phyloP scores from a whole-genome alignment of 176 grass and related monocot genomes.

The Coix lacrymajobi region DNA sequence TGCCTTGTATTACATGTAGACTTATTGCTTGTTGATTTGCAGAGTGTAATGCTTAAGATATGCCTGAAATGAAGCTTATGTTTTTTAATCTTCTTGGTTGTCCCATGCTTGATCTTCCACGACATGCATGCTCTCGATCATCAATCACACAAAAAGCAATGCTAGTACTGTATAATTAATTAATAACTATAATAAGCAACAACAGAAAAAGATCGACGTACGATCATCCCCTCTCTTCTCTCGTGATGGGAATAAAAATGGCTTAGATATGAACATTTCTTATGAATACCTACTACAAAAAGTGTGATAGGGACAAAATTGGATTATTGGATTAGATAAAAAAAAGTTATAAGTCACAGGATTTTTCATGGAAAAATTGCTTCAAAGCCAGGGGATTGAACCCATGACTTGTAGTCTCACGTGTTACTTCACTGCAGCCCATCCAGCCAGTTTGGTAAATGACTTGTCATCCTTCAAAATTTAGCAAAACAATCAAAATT shows the following conservation, averaged over 20 bases:
- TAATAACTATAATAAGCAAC: neutral
- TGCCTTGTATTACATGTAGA: constrained; percentile 1
- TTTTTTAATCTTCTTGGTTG: neutral
- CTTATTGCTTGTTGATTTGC: neutral
- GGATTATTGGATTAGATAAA: too few relatives aligned
- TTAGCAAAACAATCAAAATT: too few relatives aligned
- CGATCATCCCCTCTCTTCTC: neutral
- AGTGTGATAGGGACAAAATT: too few relatives aligned
- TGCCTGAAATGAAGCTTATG: neutral
- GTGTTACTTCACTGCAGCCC: too few relatives aligned
- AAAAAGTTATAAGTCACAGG: too few relatives aligned
- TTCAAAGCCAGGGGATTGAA: too few relatives aligned
- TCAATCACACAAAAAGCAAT: neutral
- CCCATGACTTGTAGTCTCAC: too few relatives aligned
- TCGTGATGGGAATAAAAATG: neutral
- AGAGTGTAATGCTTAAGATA: neutral
- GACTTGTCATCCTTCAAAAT: too few relatives aligned
- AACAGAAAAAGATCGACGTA: neutral
- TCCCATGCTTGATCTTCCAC: neutral
- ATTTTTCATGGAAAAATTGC: too few relatives aligned
- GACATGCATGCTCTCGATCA: neutral
- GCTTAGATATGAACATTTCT: neutral
- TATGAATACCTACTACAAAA: too few relatives aligned
- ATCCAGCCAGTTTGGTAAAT: too few relatives aligned
- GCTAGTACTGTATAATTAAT: neutral